phyloP scores from a whole-genome alignment of 1,139 yeast species.

The Diutina siamensis region DNA sequence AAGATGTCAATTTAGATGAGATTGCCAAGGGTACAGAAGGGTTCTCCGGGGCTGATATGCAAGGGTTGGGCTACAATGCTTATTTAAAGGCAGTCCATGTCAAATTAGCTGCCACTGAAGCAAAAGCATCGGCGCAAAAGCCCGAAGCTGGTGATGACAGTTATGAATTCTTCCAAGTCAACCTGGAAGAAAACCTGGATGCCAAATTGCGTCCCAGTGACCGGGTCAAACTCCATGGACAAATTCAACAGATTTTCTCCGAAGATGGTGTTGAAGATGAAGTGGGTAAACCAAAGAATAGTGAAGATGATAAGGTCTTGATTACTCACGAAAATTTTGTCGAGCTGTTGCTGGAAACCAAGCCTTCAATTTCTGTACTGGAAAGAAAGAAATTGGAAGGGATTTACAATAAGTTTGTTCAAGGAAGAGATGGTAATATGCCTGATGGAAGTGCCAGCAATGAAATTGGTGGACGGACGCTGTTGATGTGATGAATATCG shows the following conservation, averaged over 20 bases:
- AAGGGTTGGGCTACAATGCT: slow-evolving; percentile 86
- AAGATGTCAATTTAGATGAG: slow-evolving; percentile 37
- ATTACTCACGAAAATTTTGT: slow-evolving; percentile 46
- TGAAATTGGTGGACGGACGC: slow-evolving; percentile 78
- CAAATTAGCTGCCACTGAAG: slow-evolving; percentile 37
- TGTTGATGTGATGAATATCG: slow-evolving; percentile 47
- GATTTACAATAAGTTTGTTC: slow-evolving; percentile 65
- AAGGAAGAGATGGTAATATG: slow-evolving; percentile 80
- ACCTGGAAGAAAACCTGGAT: slow-evolving; percentile 20
- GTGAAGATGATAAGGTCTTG: slow-evolving; percentile 14
- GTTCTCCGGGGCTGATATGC: slow-evolving; percentile 91
- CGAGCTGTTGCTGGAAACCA: slow-evolving; percentile 65
- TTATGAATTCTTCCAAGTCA: slow-evolving; percentile 25
- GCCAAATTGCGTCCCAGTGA: slow-evolving; percentile 31
- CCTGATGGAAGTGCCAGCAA: slow-evolving; percentile 77
- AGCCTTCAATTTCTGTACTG: slow-evolving; percentile 70
- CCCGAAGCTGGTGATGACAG: slow-evolving; percentile 7
- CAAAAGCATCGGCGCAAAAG: slow-evolving; percentile 8
- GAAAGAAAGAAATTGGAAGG: slow-evolving; percentile 53
- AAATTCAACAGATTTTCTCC: slow-evolving; percentile 31
- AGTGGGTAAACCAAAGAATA: slow-evolving; percentile 8
- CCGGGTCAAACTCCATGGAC: slow-evolving; percentile 30
- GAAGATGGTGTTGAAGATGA: slow-evolving; percentile 8
- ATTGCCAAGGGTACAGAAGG: slow-evolving; percentile 61
- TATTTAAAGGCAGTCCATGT: slow-evolving; percentile 85